Evolutionary conservation across 768 basidiomycete genomes (phyloP).

Genomic region (Mycena amicta): DNA sequence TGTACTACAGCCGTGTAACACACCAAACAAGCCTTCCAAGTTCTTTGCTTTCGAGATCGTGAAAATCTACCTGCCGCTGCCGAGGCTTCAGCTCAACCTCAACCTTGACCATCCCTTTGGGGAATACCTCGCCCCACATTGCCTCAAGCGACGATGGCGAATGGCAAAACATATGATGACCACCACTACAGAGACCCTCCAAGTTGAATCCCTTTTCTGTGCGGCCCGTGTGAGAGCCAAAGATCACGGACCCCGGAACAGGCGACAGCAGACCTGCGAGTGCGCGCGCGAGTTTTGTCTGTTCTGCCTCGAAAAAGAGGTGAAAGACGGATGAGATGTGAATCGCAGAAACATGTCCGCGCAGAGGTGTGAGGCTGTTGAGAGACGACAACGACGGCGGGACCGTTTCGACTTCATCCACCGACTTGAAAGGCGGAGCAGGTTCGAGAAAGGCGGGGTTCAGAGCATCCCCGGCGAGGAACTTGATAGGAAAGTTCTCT

Average conservation of each 20-base stretch:
- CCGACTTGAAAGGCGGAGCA: constrained; percentile 24
- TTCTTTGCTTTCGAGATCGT: neutral
- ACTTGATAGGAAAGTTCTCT: constrained; percentile 53
- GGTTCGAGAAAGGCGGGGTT: constrained; percentile 47
- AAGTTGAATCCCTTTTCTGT: constrained; percentile 33
- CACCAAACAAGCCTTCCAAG: constrained; percentile 15
- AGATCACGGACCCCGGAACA: constrained; percentile 35
- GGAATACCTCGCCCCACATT: constrained; percentile 41
- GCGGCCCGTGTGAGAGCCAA: constrained; percentile 40
- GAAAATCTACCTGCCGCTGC: neutral
- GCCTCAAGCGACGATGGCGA: constrained; percentile 38
- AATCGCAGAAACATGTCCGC: constrained; percentile 51
- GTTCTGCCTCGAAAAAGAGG: constrained; percentile 36
- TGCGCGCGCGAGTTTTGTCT: constrained; percentile 31
- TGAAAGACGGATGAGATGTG: constrained; percentile 41
- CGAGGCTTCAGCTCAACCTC: constrained; percentile 23
- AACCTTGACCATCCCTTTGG: constrained; percentile 29
- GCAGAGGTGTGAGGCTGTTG: constrained; percentile 46
- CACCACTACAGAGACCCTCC: constrained; percentile 1
- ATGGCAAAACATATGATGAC: constrained; percentile 40
- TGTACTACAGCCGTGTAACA: constrained; percentile 13
- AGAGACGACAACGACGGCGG: constrained; percentile 31
- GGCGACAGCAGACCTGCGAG: constrained; percentile 37
- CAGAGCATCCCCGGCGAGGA: constrained; percentile 59
- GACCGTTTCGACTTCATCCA: constrained; percentile 22